A percentile compares a stretch with the other conserved stretches of the same genome.
Conservation (phyloP, 1,139 yeast genomes). For the Citeromyces hawaiiensis region DNA sequence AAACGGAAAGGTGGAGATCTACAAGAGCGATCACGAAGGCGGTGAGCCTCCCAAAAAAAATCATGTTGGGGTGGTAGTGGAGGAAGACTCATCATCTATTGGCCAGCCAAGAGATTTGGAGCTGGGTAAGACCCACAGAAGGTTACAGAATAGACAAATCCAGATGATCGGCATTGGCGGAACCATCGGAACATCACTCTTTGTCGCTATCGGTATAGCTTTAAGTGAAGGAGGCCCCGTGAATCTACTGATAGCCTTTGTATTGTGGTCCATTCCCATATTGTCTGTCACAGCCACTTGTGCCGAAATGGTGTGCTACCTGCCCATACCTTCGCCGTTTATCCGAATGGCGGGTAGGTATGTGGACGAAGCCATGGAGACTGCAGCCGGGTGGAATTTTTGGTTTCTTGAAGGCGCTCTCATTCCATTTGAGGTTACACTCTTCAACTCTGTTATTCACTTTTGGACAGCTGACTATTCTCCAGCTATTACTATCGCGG, state of each 20-base stretch:
- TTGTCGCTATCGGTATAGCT: constrained; percentile 32
- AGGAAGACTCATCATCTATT: neutral
- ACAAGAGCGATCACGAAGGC: neutral
- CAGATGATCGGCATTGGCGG: constrained; percentile 38
- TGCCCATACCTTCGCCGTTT: constrained; percentile 62
- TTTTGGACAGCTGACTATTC: constrained; percentile 70
- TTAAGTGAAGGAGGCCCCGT: constrained; percentile 34
- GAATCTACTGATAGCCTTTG: constrained; percentile 26
- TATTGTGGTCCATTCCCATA: constrained; percentile 38
- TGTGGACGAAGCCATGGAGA: constrained; percentile 58
- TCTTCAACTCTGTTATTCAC: constrained; percentile 66
- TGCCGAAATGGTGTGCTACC: constrained; percentile 74
- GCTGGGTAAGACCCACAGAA: constrained; percentile 12
- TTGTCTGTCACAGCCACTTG: constrained; percentile 57
- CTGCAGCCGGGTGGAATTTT: constrained; percentile 75
- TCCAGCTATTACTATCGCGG: constrained; percentile 47
- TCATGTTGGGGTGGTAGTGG: neutral
- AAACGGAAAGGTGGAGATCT: neutral
- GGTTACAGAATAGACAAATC: constrained; percentile 22
- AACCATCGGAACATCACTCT: constrained; percentile 34
- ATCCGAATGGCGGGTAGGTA: constrained; percentile 40
- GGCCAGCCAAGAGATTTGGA: neutral
- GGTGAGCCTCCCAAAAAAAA: neutral
- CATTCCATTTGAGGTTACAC: constrained; percentile 73
- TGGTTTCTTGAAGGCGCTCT: constrained; percentile 66